A percentile compares a stretch with the other conserved stretches of the same genome.
Evolutionary conservation across 805 yeast species (phyloP).

Genomic region (Nakazawaea laoshanensis): DNA sequence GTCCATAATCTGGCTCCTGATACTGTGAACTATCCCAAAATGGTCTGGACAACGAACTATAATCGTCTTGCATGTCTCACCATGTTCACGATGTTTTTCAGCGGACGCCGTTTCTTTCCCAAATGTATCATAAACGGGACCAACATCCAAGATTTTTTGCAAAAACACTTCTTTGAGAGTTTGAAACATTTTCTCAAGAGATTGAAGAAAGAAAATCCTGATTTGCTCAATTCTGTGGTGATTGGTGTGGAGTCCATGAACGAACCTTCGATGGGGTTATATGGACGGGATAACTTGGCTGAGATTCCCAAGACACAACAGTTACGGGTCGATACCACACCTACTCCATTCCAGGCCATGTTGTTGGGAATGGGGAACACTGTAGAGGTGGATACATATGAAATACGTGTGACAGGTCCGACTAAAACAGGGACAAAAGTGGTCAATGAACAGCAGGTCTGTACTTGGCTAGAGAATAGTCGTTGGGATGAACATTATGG

Average conservation of each 20-base stretch:
- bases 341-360: conserved; percentile 71
- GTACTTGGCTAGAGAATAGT: conserved; percentile 58
- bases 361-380: conserved; percentile 73
- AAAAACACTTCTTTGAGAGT: conserved; percentile 50
- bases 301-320: conserved; percentile 52
- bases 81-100: conserved; percentile 82
- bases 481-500: conserved; percentile 60
- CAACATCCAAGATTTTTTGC: conserved; percentile 75
- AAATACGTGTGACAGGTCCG: conserved; percentile 72
- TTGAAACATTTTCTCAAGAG: conserved; percentile 35
- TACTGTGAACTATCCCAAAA: conserved; percentile 54
- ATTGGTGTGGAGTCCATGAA: conserved; percentile 81
- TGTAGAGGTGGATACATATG: conserved; percentile 59
- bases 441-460: conserved; percentile 59
- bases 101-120: conserved; percentile 73
- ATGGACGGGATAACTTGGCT: conserved; percentile 52
- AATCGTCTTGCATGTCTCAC: conserved; percentile 63
- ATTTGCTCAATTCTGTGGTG: conserved; percentile 42
- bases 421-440: conserved; percentile 44
- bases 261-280: conserved; percentile 75
- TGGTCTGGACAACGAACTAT: conserved; percentile 93
- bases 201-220: conserved; percentile 32
- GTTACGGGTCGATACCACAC: conserved; percentile 71
- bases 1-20: conserved; percentile 51
- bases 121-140: conserved; percentile 59